Base-by-base conservation (phyloP, 495 filamentous ascomycete genomes). In the Penicillium waksmanii region DNA sequence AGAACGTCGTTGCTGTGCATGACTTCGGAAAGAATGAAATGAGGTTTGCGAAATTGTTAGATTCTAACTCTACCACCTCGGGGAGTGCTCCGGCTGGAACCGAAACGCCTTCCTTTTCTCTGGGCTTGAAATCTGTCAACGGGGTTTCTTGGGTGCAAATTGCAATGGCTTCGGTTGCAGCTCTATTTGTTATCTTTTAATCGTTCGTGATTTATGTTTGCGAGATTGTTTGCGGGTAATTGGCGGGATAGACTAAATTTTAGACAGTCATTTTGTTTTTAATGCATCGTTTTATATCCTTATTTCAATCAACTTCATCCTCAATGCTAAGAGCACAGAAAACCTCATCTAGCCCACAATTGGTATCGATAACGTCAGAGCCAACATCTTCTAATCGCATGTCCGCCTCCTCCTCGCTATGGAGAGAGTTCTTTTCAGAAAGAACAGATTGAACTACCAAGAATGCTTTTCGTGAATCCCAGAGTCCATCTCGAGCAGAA, bases 1-100 rank as follows among this genome's bases (percentile, higher is more conserved):
- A 91, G 75, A 91, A 90, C 63, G 89, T 92, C 18, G 89, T 92
- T 65, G 74, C 78, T 0, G 82, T 86, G 9, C 87, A 85, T 64
- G 84, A 89, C 72, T 74, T 89, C 47, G 85, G 83, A 9, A 73
- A 72, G 56, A 76, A 76, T 25, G 68, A 80, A 76, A 77, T 88
- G 80, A 63, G 76, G 36, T 85, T 85, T 55, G 63, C 69, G 13
- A 57, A 61, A 25, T 21, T 33, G 33, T 42, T 60, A 10, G 42
- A 38, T 33, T 58, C 33, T 11, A 48, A 48, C 21, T 15, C 11
- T 13, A 48, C 46, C 23, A 27, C 46, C 23, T 27, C 46, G 19
- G 23, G 13, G 10, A 48, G 6, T 19, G 42, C 7, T 10, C 13
- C n/a, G 6, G 8, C 42, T 18, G 42, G n/a, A 44, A 44, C 5